Percentiles rank a stretch among this genome's conserved stretches.
These are phyloP conservation scores for Lachnum nothofagi DNA, from an alignment of 2,329 filamentous ascomycete species.

Conservation along the genomic window DNA sequence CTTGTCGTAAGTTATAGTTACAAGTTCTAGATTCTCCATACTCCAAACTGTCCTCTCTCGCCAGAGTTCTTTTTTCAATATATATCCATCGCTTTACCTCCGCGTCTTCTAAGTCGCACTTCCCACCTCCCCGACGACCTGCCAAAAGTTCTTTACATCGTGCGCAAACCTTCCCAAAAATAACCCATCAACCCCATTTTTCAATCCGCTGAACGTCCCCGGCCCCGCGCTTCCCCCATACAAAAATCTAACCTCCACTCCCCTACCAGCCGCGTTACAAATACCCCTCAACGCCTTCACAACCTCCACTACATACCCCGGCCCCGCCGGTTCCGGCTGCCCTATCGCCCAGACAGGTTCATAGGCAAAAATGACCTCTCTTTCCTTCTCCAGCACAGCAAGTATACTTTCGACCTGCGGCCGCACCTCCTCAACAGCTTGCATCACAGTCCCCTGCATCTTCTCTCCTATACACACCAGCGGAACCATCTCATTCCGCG, in stretches of 20 bases:
- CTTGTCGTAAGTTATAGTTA: no score
- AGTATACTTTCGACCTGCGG: slow-evolving; percentile 51
- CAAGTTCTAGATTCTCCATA: no score
- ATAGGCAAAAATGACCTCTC: slow-evolving; percentile 72
- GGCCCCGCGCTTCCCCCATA: slow-evolving; percentile 82
- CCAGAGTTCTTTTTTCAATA: no score
- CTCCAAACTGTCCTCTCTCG: no score
- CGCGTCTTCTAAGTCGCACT: no score
- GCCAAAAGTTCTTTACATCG: slow-evolving; percentile 64
- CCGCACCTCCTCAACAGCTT: slow-evolving; percentile 61
- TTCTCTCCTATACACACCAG: slow-evolving; percentile 77
- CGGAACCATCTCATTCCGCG: slow-evolving; percentile 65
- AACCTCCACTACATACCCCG: slow-evolving; percentile 68
- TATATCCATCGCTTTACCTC: no score
- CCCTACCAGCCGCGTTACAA: slow-evolving; percentile 55
- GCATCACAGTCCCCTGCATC: slow-evolving; percentile 44
- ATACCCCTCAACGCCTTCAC: slow-evolving; percentile 37
- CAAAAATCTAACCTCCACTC: slow-evolving; percentile 63
- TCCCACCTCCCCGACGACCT: slow-evolving; percentile 65
- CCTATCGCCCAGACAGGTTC: slow-evolving; percentile 90
- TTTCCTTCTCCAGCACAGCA: slow-evolving; percentile 48
- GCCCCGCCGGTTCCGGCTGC: slow-evolving; percentile 62
- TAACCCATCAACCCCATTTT: slow-evolving; percentile 68
- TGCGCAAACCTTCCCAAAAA: slow-evolving; percentile 80
- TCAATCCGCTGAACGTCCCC: slow-evolving; percentile 65